Conservation (phyloP, 768 basidiomycete species). For the Leccinum sublutescens region DNA sequence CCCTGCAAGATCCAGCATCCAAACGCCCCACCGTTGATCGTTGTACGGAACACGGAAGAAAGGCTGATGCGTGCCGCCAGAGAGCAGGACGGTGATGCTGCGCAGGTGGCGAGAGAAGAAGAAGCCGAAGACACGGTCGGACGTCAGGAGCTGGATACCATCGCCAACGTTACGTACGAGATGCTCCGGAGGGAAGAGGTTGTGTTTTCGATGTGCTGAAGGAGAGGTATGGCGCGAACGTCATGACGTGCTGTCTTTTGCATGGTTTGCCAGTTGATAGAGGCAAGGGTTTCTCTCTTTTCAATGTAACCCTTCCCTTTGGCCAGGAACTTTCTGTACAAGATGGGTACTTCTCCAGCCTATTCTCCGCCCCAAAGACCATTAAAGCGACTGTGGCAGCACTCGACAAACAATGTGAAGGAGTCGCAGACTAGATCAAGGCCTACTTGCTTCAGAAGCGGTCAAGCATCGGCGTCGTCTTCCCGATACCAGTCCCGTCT, state of each 20-base stretch:
- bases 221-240: slow-evolving; percentile 16
- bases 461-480: neutral
- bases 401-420: slow-evolving; percentile 27
- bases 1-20: slow-evolving; percentile 47
- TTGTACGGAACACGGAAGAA: slow-evolving; percentile 41
- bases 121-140: slow-evolving; percentile 28
- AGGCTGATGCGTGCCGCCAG: slow-evolving; percentile 22
- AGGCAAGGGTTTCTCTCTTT: slow-evolving; percentile 25
- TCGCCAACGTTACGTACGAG: no score
- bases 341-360: slow-evolving; percentile 16
- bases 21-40: slow-evolving; percentile 40
- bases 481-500: neutral
- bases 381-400: slow-evolving; percentile 21
- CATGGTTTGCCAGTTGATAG: slow-evolving; percentile 43
- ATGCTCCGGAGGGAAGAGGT: no score
- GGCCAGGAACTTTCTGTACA: slow-evolving; percentile 12
- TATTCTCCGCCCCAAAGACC: slow-evolving; percentile 15
- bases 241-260: slow-evolving; percentile 42
- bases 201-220: slow-evolving; percentile 12
- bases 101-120: slow-evolving; percentile 20
- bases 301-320: neutral
- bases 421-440: slow-evolving; percentile 24
- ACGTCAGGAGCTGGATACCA: slow-evolving; percentile 5
- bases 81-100: slow-evolving; percentile 16
- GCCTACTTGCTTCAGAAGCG: slow-evolving; percentile 4